Percentiles rank a stretch among this genome's conserved stretches.
These are phyloP conservation scores for Rhipidocladum racemiflorum DNA, from an alignment of 176 grass and related monocot genomes.

Conservation along the genomic window DNA sequence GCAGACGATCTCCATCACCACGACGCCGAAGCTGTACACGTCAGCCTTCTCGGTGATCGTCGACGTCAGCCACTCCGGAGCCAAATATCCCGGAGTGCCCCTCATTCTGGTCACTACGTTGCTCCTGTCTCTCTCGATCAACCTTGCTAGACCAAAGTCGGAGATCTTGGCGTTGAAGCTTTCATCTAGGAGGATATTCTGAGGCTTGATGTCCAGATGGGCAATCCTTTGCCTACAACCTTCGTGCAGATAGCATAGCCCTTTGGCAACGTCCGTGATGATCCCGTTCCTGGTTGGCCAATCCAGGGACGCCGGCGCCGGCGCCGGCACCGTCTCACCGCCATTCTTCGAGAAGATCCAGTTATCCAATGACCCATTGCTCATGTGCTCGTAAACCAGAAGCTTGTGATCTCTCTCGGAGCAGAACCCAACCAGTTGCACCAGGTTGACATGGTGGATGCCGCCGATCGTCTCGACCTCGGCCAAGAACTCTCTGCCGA, in stretches of 20 bases:
- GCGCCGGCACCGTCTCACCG: neutral
- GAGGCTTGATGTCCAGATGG: neutral
- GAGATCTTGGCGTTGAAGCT: neutral
- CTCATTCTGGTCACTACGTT: neutral
- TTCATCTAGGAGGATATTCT: neutral
- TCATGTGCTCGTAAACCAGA: neutral
- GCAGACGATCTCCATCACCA: neutral
- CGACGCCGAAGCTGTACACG: neutral
- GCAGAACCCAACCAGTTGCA: neutral
- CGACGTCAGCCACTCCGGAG: neutral
- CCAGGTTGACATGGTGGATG: neutral
- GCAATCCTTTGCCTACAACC: neutral
- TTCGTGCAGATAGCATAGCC: neutral
- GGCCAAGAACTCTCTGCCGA: too few relatives aligned
- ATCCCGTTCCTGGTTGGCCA: neutral
- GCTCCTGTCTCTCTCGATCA: neutral
- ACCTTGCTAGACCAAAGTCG: neutral
- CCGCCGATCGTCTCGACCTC: too few relatives aligned
- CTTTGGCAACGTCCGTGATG: neutral
- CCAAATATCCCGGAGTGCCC: neutral
- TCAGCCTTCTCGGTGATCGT: neutral
- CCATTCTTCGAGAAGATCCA: neutral
- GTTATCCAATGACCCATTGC: neutral
- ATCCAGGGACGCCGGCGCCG: too few relatives aligned
- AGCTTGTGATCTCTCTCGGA: neutral